phyloP scores from a whole-genome alignment of 2,329 filamentous ascomycete genomes.

The Sclerotinia spermophila region DNA sequence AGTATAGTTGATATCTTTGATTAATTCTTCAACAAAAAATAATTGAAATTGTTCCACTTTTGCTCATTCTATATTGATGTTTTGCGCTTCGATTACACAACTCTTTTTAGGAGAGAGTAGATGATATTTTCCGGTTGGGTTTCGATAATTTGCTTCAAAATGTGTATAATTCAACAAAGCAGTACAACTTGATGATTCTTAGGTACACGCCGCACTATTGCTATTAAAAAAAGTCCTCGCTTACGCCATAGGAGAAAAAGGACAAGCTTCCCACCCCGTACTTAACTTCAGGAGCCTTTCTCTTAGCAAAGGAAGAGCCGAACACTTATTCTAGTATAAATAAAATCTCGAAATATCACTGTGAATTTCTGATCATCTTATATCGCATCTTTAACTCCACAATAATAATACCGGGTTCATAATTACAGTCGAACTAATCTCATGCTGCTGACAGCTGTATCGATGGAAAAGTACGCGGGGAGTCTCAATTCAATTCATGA shows the following conservation, averaged over 20 bases:
- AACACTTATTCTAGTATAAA: fast-evolving
- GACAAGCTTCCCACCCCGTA: neutral
- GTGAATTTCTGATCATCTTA: neutral
- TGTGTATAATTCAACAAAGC: neutral
- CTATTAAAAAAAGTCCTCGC: neutral
- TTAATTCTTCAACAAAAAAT: neutral
- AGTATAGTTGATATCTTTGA: neutral
- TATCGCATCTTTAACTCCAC: neutral
- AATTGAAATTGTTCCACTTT: neutral
- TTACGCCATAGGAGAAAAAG: neutral
- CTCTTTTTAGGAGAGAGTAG: neutral
- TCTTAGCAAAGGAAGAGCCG: fast-evolving
- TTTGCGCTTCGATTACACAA: neutral
- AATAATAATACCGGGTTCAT: neutral
- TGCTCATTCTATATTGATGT: neutral
- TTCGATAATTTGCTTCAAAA: neutral
- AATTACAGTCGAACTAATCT: neutral
- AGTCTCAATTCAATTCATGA: no score
- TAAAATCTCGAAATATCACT: neutral
- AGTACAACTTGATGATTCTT: neutral
- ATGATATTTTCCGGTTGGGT: neutral
- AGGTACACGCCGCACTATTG: neutral
- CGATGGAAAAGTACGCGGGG: no score
- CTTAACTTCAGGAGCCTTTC: no score
- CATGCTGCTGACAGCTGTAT: neutral